Evolutionary conservation across 2,329 filamentous ascomycete species (phyloP).

Genomic region (Diaporthe eres): DNA sequence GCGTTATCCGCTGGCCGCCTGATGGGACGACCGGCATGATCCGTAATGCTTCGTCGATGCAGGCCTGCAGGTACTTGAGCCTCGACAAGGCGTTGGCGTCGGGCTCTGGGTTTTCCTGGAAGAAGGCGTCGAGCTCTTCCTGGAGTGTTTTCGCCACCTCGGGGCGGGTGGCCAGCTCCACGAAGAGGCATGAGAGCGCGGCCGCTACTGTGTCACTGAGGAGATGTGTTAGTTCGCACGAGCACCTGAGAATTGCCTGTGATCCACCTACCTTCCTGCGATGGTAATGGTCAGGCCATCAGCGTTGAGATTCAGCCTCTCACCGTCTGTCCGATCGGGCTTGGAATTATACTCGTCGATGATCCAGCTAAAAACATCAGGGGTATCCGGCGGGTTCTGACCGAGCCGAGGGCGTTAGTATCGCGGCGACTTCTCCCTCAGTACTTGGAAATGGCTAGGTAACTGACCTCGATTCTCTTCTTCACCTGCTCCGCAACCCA

Average conservation of each 20-base stretch:
- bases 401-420: neutral
- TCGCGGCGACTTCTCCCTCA: neutral
- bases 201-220: conserved; percentile 36
- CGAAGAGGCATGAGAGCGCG: conserved; percentile 36
- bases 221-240: neutral
- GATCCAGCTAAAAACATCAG: conserved; percentile 36
- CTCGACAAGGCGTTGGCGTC: conserved; percentile 29
- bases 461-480: conserved; percentile 36
- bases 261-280: conserved; percentile 30
- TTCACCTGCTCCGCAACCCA: conserved; percentile 30
- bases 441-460: neutral
- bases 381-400: conserved; percentile 34
- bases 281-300: conserved; percentile 33
- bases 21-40: conserved; percentile 31
- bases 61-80: conserved; percentile 35
- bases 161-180: conserved; percentile 37
- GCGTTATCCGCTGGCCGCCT: conserved; percentile 28
- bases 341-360: conserved; percentile 35
- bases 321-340: conserved; percentile 2
- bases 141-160: conserved; percentile 12
- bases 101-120: conserved; percentile 4
- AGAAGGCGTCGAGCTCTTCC: conserved; percentile 33
- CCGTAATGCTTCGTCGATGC: conserved; percentile 39
- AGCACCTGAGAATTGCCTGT: neutral
- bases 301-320: conserved; percentile 26